Base-by-base conservation (phyloP, 305 asterid species). In the Rubia occidens region DNA sequence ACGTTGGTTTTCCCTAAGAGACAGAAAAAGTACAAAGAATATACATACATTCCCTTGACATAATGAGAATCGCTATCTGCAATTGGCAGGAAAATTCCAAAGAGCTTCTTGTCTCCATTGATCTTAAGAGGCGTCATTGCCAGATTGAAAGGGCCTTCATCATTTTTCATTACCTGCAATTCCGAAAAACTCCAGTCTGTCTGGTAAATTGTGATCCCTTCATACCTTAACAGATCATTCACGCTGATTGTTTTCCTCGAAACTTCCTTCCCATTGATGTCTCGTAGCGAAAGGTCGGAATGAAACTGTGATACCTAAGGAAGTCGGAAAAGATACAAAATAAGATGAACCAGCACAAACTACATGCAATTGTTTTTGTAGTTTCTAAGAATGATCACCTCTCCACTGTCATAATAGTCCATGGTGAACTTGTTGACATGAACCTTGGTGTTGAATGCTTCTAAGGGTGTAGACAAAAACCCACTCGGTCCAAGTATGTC, bases 171-270 rank as follows among this genome's bases (percentile, higher is more conserved):
- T 55, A 93, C 60, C 81, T 89, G 98, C 56, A 91, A 69, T 2
- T 95, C 90, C 0, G 98, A 89, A 75, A 87, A 69, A 79, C 94
- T 87, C 96, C 95, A 89, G 79, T 88, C 93, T 2, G 96, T 89
- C 69, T 89, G 96, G 81, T 89, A 89, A 71, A 89, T 78, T 35
- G 96, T 89, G 79, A 92, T 78, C 67, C 98, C 98, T 11, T 81
- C 90, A 21, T 82, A 92, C 81, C 96, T 86, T 68, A 92, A 80
- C 26, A 96, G 98, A 69, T 92, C 84, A 68, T 92, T 92, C 72
- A 92, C 98, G 13, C 95, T 82, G 76, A 88, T 81, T 0, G 97
- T 87, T 83, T 92, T 90, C 77, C 87, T 86, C 88, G 83, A 75
- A 45, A 87, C 66, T 82, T 92, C 98, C 77, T 88, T 87, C 18